A percentile compares a stretch with the other conserved stretches of the same genome.
phyloP scores from a whole-genome alignment of 2,329 filamentous ascomycete species.

The Metarhizium robertsii region DNA sequence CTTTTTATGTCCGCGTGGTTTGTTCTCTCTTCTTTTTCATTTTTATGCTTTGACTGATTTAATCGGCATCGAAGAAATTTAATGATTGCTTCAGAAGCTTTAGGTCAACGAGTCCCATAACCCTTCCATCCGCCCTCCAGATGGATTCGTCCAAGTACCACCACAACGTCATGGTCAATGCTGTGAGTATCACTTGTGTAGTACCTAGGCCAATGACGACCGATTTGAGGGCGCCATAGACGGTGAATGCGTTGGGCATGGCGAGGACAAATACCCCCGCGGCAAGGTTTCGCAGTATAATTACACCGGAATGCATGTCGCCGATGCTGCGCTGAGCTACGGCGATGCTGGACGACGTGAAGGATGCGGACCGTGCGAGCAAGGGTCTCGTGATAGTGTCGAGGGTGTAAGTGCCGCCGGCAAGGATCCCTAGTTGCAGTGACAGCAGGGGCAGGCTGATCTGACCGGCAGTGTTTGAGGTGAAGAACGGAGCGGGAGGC shows the following conservation, averaged over 20 bases:
- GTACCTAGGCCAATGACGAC: constrained; percentile 32
- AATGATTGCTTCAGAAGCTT: constrained; percentile 29
- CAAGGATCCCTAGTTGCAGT: constrained; percentile 37
- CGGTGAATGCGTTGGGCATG: constrained; percentile 27
- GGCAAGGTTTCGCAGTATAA: constrained; percentile 29
- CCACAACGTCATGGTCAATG: constrained; percentile 25
- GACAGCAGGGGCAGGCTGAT: constrained; percentile 31
- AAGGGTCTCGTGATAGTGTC: constrained; percentile 32
- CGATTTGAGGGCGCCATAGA: constrained; percentile 24
- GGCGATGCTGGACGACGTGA: constrained; percentile 37
- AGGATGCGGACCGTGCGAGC: constrained; percentile 37
- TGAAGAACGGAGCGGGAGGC: constrained; percentile 15
- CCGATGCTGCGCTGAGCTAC: constrained; percentile 34
- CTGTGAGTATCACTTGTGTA: constrained; percentile 30
- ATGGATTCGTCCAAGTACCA: constrained; percentile 33
- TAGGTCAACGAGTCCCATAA: constrained; percentile 38
- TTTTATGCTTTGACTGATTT: not conserved
- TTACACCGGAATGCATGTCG: constrained; percentile 37
- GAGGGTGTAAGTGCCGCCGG: constrained; percentile 30
- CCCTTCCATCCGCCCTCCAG: constrained; percentile 32
- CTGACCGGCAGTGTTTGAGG: constrained; percentile 15
- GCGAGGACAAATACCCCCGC: constrained; percentile 34
- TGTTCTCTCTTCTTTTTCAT: not conserved
- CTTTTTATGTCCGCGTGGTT: not conserved
- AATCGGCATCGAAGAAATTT: constrained; percentile 38